phyloP scores from a whole-genome alignment of 208 protist genomes.

The Trypanosoma melophagium region DNA sequence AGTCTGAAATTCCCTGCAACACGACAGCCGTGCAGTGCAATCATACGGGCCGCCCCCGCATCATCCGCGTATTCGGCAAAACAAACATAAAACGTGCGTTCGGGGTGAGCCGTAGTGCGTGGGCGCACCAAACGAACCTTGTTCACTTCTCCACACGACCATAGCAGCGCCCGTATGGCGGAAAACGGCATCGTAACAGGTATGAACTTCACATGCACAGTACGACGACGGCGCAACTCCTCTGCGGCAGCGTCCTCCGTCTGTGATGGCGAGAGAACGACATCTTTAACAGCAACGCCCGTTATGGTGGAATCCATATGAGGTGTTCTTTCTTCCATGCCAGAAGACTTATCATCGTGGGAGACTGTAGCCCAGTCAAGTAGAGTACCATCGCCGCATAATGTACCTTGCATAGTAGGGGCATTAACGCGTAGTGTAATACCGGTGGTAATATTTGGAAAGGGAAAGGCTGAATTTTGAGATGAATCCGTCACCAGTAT shows the following conservation, averaged over 20 bases:
- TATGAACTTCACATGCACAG: conserved; percentile 40
- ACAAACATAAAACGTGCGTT: conserved; percentile 34
- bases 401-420: too few relatives aligned
- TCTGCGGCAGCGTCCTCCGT: neutral
- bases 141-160: conserved; percentile 33
- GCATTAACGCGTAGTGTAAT: too few relatives aligned
- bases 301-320: too few relatives aligned
- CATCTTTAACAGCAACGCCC: too few relatives aligned
- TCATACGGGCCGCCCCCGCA: conserved; percentile 14
- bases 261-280: neutral
- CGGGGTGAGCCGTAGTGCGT: conserved; percentile 13
- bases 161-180: conserved; percentile 34
- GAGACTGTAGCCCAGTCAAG: too few relatives aligned
- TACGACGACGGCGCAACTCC: conserved; percentile 27
- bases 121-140: conserved; percentile 43
- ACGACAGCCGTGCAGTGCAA: conserved; percentile 19
- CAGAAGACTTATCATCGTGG: too few relatives aligned
- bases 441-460: too few relatives aligned
- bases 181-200: conserved; percentile 24
- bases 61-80: conserved; percentile 51
- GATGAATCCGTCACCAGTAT: too few relatives aligned
- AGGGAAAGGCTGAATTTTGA: too few relatives aligned
- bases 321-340: too few relatives aligned
- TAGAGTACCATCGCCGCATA: too few relatives aligned
- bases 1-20: conserved; percentile 24